Base-by-base conservation (phyloP, 2,329 filamentous ascomycete genomes). In the Mariannaea elegans region DNA sequence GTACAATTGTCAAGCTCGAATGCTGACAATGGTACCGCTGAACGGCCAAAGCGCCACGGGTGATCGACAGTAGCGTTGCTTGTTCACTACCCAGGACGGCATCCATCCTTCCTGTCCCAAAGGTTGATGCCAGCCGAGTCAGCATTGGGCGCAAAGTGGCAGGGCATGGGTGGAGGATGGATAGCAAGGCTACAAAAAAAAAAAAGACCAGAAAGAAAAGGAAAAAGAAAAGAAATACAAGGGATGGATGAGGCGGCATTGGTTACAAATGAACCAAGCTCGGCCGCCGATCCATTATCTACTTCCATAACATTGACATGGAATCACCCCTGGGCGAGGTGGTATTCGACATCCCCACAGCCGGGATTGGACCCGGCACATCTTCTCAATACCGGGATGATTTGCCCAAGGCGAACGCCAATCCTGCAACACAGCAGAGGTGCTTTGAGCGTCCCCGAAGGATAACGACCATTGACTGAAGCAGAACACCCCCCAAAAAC, bases 1-100 rank as follows among this genome's bases (percentile, higher is more conserved):
- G 19, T 24, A 19, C 21, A 10, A 39, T 39, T 39, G 21, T 27
- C 32, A 8, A 29, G 21, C 27, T 42, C 29, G 29, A 21, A 19
- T 24, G 47, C 47, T 39, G 27, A 39, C n/a, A 50, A 63, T 16
- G 46, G 53, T 24, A 29, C 36, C 42, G 32, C 57, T 34, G 38
- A 38, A 42, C 52, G 45, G 31, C 51, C 59, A 45, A 68, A 56
- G 65, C 66, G 65, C 63, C 50, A 58, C 68, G 66, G 68, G 68
- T 67, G 68, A 71, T 71, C 68, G 68, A 71, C 68, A 61, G 64
- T 69, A 71, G 68, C 63, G 66, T 65, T 42, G 36, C 44, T 45
- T 46, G 21, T 27, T 42, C 42, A 41, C 45, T 54, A 51, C 47
- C 51, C 48, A 39, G 48, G 41, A 48, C 42, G 24, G 19, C 47